These are phyloP conservation scores for Pseudopithomyces maydicus DNA, from an alignment of 2,329 filamentous ascomycete genomes.

Conservation along the genomic window DNA sequence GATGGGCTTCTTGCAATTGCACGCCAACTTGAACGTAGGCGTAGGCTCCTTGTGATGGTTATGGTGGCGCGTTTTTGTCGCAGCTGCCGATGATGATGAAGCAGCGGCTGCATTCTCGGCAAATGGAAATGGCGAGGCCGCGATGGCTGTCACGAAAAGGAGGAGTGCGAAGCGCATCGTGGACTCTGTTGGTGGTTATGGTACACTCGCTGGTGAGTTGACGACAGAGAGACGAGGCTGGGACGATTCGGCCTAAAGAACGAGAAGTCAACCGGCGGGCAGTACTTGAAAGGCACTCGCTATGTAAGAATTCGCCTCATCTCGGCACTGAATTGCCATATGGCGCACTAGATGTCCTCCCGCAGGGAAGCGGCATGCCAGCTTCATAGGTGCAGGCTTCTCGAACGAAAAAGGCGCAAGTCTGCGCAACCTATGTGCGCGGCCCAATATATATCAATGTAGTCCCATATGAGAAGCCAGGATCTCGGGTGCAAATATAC, in stretches of 20 bases:
- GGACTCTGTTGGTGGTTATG: neutral
- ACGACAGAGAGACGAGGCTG: neutral
- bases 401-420: neutral
- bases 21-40: conserved; percentile 29
- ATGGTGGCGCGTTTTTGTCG: conserved; percentile 13
- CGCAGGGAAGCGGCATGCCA: neutral
- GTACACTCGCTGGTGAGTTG: neutral
- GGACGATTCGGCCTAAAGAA: neutral
- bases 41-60: conserved; percentile 34
- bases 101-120: conserved; percentile 13
- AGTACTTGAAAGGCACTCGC: neutral
- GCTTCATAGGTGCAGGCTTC: neutral
- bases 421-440: conserved; percentile 1
- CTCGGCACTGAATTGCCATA: conserved; percentile 2
- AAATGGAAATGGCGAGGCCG: conserved; percentile 24
- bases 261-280: neutral
- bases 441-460: conserved; percentile 9
- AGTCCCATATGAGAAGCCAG: neutral
- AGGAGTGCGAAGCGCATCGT: conserved; percentile 28
- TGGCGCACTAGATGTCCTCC: neutral
- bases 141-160: conserved; percentile 17
- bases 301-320: conserved; percentile 9
- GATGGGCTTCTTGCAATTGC: conserved; percentile 30
- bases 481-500: neutral
- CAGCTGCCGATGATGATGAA: conserved; percentile 1